Conservation (phyloP, 2,329 filamentous ascomycete genomes). For the Lecanosticta acicola region DNA sequence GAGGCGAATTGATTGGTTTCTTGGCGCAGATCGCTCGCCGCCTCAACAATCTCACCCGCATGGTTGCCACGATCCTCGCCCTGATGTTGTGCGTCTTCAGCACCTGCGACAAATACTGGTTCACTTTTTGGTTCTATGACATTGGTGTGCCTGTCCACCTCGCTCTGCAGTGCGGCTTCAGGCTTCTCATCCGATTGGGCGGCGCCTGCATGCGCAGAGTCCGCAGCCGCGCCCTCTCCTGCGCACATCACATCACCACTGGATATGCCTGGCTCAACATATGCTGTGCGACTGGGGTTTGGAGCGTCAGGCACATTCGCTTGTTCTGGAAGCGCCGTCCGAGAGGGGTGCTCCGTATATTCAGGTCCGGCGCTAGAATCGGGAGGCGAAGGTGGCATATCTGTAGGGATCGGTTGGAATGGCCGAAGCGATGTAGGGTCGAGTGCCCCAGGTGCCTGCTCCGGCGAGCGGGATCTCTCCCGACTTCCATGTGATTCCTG, state of each 20-base stretch:
- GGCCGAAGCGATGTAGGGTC: constrained; percentile 14
- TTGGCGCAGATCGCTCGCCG: background rate
- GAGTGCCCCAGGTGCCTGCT: constrained; percentile 6
- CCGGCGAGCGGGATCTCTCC: constrained; percentile 1
- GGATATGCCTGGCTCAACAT: background rate
- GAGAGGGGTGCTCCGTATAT: constrained; percentile 6
- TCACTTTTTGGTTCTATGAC: background rate
- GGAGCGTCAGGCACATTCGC: background rate
- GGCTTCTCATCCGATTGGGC: constrained; percentile 10
- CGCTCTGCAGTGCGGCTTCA: constrained; percentile 2
- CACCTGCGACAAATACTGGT: constrained; percentile 6
- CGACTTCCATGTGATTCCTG: constrained; percentile 6
- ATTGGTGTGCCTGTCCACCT: constrained; percentile 1
- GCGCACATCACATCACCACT: background rate
- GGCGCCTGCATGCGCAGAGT: constrained; percentile 1
- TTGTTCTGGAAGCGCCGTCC: constrained; percentile 3
- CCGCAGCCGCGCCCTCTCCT: background rate
- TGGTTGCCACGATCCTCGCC: background rate
- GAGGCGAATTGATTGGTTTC: background rate
- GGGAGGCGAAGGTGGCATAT: constrained; percentile 32
- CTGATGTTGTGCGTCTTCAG: background rate
- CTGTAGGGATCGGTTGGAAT: constrained; percentile 30
- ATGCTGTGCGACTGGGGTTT: background rate
- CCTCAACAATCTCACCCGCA: background rate
- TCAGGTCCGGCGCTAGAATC: constrained; percentile 31